phyloP scores from a whole-genome alignment of 371 early-diverging fungal genomes.

The Mortierella sp. region DNA sequence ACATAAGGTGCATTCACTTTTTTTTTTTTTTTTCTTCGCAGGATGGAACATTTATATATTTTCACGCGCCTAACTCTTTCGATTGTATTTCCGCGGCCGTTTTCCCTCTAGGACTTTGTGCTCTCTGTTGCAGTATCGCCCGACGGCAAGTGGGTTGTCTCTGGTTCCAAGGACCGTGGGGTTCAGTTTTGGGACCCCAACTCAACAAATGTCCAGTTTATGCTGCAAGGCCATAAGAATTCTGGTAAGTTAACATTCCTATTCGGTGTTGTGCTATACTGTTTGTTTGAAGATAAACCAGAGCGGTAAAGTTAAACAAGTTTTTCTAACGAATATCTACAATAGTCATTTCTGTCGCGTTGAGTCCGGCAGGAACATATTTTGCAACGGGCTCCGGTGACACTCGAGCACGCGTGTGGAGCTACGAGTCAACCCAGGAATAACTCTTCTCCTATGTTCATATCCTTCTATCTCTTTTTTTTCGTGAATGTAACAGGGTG shows the following conservation, averaged over 20 bases:
- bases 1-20: constrained; percentile 59
- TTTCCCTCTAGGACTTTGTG: constrained; percentile 88
- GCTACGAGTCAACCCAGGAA: constrained; percentile 60
- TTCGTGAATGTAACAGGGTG: background rate
- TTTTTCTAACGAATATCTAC: no score
- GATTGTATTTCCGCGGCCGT: no score
- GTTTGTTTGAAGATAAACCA: background rate
- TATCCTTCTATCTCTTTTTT: background rate
- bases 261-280: background rate
- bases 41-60: no score
- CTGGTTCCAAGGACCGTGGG: constrained; percentile 94
- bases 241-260: constrained; percentile 71
- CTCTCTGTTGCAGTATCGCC: constrained; percentile 95
- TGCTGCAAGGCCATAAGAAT: constrained; percentile 98
- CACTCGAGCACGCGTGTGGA: constrained; percentile 93
- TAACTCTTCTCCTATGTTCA: background rate
- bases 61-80: no score
- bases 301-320: no score
- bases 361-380: constrained; percentile 82
- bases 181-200: constrained; percentile 96
- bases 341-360: constrained; percentile 94
- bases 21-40: background rate
- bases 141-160: constrained; percentile 93
- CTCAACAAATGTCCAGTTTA: constrained; percentile 83
- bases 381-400: constrained; percentile 98